Evolutionary conservation across 2,329 filamentous ascomycete genomes (phyloP).

Genomic region (Xylariaceae sp.): DNA sequence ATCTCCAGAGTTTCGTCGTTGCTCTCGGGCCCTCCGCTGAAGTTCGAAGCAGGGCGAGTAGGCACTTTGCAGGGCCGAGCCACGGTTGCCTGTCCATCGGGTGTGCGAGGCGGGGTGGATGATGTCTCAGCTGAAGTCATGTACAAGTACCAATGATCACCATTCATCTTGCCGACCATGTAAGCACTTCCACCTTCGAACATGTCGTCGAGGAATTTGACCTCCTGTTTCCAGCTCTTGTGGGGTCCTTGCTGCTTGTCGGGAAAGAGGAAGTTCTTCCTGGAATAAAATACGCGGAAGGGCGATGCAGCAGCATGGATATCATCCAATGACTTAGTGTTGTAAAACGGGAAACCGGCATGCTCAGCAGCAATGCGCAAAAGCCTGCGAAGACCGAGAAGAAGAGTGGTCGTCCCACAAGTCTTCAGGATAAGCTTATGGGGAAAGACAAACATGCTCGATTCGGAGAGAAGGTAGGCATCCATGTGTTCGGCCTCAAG

Average conservation of each 20-base stretch:
- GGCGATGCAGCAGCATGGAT: conserved; percentile 77
- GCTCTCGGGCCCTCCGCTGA: conserved; percentile 38
- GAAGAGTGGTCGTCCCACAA: conserved; percentile 90
- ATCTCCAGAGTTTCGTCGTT: conserved; percentile 75
- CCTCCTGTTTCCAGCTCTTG: conserved; percentile 95
- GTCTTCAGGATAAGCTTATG: conserved; percentile 99
- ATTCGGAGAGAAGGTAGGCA: conserved; percentile 94
- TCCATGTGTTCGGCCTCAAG: conserved; percentile 92
- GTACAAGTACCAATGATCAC: conserved; percentile 98
- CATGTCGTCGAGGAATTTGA: conserved; percentile 85
- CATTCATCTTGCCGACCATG: conserved; percentile 99
- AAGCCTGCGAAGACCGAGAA: conserved; percentile 84
- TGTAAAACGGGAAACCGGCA: conserved; percentile 83
- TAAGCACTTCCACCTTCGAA: conserved; percentile 93
- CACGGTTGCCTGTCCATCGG: conserved; percentile 46
- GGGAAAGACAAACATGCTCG: conserved; percentile 99
- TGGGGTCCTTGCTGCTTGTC: conserved; percentile 92
- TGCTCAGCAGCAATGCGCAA: conserved; percentile 85
- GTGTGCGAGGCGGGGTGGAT: conserved; percentile 79
- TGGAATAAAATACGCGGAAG: conserved; percentile 96
- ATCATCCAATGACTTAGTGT: conserved; percentile 61
- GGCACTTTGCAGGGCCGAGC: conserved; percentile 54
- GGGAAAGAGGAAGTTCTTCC: conserved; percentile 97
- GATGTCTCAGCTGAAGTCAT: conserved; percentile 80
- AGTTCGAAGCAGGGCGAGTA: conserved; percentile 41